Evolutionary conservation across 768 basidiomycete genomes (phyloP).

Genomic region (Termitomyces sp.): DNA sequence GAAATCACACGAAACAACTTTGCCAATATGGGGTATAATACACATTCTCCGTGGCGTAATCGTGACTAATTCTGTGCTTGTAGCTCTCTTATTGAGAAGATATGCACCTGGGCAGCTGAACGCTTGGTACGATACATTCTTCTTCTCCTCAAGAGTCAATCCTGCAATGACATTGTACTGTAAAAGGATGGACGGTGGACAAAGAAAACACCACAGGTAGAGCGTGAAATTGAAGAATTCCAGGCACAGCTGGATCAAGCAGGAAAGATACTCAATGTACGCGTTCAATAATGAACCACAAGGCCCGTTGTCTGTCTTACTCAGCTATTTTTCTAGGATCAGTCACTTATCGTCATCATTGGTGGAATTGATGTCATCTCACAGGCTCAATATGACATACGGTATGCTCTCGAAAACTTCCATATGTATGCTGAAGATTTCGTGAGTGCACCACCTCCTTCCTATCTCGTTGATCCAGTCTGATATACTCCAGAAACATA

Average conservation of each 20-base stretch:
- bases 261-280: constrained; percentile 4
- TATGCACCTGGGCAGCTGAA: constrained; percentile 11
- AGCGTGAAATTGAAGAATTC: constrained; percentile 9
- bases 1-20: constrained; percentile 13
- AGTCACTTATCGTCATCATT: not conserved
- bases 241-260: constrained; percentile 6
- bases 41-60: not conserved
- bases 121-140: constrained; percentile 8
- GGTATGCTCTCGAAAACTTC: not conserved
- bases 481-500: not conserved
- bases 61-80: not conserved
- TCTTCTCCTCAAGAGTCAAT: not conserved
- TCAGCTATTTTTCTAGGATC: not conserved
- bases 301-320: not conserved
- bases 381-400: constrained; percentile 1
- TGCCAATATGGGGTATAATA: constrained; percentile 11
- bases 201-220: not conserved
- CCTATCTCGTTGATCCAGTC: not conserved
- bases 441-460: not conserved
- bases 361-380: not conserved
- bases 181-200: constrained; percentile 9
- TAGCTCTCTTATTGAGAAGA: constrained; percentile 11
- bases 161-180: not conserved
- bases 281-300: not conserved
- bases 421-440: not conserved